These are phyloP conservation scores for Ustilaginoidea virens DNA, from an alignment of 2,329 filamentous ascomycete species.

Conservation along the genomic window DNA sequence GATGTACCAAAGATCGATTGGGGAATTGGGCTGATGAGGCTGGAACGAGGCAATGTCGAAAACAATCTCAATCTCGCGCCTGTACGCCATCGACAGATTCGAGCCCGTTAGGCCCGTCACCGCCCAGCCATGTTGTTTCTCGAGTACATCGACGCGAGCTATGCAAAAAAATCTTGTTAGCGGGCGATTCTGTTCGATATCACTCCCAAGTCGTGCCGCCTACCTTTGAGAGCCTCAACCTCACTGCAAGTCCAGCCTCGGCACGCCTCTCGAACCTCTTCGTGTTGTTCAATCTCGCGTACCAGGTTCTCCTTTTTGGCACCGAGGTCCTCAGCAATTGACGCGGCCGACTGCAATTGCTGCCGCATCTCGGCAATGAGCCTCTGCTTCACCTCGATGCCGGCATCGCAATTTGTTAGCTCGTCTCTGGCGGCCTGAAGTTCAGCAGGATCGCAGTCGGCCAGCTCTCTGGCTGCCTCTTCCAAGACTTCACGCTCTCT, in stretches of 20 bases:
- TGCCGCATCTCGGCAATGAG: constrained; percentile 51
- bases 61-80: constrained; percentile 55
- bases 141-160: constrained; percentile 52
- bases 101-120: constrained; percentile 48
- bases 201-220: too few species aligned
- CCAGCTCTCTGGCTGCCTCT: constrained; percentile 56
- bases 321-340: constrained; percentile 43
- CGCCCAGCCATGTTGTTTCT: constrained; percentile 54
- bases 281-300: constrained; percentile 66
- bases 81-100: constrained; percentile 59
- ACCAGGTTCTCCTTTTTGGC: constrained; percentile 54
- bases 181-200: too few species aligned
- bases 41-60: constrained; percentile 53
- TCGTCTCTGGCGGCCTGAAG: constrained; percentile 58
- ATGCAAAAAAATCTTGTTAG: background rate
- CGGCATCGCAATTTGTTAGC: constrained; percentile 46
- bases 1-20: constrained; percentile 57
- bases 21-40: constrained; percentile 26
- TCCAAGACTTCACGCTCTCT: constrained; percentile 53
- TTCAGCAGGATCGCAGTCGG: constrained; percentile 67
- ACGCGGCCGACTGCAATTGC: constrained; percentile 52
- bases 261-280: constrained; percentile 73
- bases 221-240: constrained; percentile 65
- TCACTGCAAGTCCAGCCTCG: constrained; percentile 78
- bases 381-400: constrained; percentile 53